A percentile compares a stretch with the other conserved stretches of the same genome.
phyloP scores from a whole-genome alignment of 768 basidiomycete species.

The Naganishia onofrii region DNA sequence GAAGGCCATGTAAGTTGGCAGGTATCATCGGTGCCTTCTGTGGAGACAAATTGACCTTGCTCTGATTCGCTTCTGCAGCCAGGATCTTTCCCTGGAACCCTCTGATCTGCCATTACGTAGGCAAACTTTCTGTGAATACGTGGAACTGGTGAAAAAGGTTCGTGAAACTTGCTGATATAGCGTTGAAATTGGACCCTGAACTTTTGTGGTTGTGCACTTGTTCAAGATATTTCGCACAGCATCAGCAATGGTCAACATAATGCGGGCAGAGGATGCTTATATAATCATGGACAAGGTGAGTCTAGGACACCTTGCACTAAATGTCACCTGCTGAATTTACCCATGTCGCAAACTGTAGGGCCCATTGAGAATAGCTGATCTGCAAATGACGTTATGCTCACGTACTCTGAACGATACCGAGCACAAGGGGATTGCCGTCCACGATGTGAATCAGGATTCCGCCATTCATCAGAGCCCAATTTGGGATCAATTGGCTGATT shows the following conservation, averaged over 20 bases:
- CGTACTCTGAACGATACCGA: neutral
- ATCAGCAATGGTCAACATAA: constrained; percentile 18
- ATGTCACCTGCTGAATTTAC: too few species aligned
- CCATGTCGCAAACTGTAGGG: neutral
- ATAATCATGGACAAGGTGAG: constrained; percentile 15
- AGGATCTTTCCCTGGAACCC: neutral
- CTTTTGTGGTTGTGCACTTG: neutral
- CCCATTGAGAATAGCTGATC: neutral
- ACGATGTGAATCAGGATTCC: neutral
- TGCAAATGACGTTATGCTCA: neutral
- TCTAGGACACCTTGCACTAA: neutral
- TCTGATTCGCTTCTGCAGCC: neutral
- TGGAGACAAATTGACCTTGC: neutral
- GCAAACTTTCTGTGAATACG: neutral
- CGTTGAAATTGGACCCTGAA: neutral
- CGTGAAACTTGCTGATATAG: neutral
- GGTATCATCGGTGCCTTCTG: too few species aligned
- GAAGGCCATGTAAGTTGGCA: constrained; percentile 11
- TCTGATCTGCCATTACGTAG: constrained; percentile 5
- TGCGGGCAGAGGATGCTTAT: constrained; percentile 20
- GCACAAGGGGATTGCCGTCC: neutral
- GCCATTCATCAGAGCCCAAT: neutral
- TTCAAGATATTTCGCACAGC: constrained; percentile 10
- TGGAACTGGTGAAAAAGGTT: constrained; percentile 10
- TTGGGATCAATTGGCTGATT: neutral